Conservation (phyloP, 129 eudicot genomes). For the Cynara cardunculus region DNA sequence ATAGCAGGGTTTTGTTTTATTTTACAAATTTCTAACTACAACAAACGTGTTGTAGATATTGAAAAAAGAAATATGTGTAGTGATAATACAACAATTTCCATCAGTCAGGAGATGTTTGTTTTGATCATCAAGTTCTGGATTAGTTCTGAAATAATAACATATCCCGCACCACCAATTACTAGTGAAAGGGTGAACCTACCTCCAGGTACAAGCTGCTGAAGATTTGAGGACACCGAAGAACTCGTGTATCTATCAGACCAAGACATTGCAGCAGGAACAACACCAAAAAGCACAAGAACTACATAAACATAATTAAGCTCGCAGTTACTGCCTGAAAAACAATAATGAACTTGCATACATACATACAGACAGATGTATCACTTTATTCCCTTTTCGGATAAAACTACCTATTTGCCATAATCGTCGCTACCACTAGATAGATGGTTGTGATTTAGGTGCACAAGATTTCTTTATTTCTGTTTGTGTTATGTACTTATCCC, state of each 20-base stretch:
- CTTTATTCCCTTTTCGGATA: neutral
- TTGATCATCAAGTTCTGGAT: slow-evolving; percentile 47
- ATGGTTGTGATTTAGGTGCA: no score
- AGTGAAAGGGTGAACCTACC: slow-evolving; percentile 77
- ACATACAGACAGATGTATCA: neutral
- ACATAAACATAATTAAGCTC: neutral
- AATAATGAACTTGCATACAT: neutral
- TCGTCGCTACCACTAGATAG: no score
- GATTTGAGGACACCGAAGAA: slow-evolving; percentile 31
- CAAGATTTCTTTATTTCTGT: no score
- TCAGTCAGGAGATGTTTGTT: neutral
- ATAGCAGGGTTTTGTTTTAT: no score
- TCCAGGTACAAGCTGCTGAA: slow-evolving; percentile 79
- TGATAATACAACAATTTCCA: neutral
- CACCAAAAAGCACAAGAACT: slow-evolving; percentile 93
- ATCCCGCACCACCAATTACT: slow-evolving; percentile 76
- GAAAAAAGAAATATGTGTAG: no score
- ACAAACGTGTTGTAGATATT: no score
- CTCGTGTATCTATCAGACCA: slow-evolving; percentile 85
- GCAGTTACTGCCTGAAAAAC: neutral
- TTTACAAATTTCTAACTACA: no score
- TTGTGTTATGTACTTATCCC: no score
- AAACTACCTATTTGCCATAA: no score
- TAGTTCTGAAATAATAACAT: slow-evolving; percentile 65
- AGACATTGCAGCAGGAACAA: slow-evolving; percentile 94